Base-by-base conservation (phyloP, 1,139 yeast species). In the Hansenula lynferdii region DNA sequence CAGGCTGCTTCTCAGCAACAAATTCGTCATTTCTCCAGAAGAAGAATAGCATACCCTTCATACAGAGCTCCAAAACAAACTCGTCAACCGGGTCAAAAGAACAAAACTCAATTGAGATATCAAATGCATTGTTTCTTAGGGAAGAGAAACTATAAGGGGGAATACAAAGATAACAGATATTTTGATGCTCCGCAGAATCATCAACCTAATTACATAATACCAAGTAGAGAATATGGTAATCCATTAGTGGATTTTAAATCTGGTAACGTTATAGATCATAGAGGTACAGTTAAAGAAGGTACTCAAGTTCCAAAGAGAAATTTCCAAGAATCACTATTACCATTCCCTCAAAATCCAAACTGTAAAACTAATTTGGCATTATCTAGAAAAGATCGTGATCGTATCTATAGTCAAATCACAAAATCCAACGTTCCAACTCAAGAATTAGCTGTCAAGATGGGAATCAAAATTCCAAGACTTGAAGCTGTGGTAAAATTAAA, bases 61-160 rank as follows among this genome's bases (percentile, higher is more conserved):
- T 72, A 70, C 46, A 65, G 67, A 14, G 65, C 61, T 40, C 61
- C 65, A 39, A 62, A 62, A 43, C 57, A 69, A 45, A 64, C 65
- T 29, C 69, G 69, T 47, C 65, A 66, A 32, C 55, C 64, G 34
- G 63, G 70, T 36, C 64, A 65, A 47, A 64, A 63, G 38, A 70
- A 69, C 50, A 68, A 67, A 41, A 62, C 75, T 11, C 61, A 59
- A 16, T 52, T 65, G 39, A 62, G 62, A 45, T 57, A 60, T 40
- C 56, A 48, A 28, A 46, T 59, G 54, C 44, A 45, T 27, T 39
- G 42, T 30, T 57, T 53, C 42, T 36, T 53, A 16, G 97, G 97
- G 3, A 95, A 95, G 27, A 76, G 70, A 58, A 87, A 87, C 61
- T 74, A 77, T 59, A 80, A 85, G 56, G 97, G 97, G 23, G 90